phyloP scores from a whole-genome alignment of 2,329 filamentous ascomycete genomes.

The Clonostachys solani region DNA sequence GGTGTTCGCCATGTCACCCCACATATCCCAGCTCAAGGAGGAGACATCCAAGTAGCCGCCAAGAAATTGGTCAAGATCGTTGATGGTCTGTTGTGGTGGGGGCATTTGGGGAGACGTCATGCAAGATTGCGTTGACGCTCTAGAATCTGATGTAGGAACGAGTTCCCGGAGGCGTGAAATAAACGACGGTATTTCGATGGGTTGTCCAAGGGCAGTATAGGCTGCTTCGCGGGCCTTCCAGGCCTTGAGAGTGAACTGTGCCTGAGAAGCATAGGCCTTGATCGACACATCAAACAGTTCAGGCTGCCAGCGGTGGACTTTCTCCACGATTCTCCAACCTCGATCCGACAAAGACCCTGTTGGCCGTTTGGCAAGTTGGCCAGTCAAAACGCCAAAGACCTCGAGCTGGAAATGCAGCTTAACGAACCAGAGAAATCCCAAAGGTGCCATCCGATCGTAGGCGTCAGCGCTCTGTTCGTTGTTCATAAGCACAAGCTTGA shows the following conservation, averaged over 20 bases:
- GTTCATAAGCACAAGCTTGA: conserved; percentile 46
- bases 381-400: conserved; percentile 49
- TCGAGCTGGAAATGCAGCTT: conserved; percentile 51
- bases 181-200: conserved; percentile 36
- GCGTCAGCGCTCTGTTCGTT: conserved; percentile 41
- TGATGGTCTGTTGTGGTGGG: conserved; percentile 14
- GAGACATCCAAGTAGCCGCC: conserved; percentile 37
- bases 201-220: conserved; percentile 26
- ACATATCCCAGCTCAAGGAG: conserved; percentile 41
- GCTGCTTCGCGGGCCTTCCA: conserved; percentile 46
- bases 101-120: conserved; percentile 17
- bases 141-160: conserved; percentile 30
- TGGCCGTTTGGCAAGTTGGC: conserved; percentile 45
- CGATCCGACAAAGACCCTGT: conserved; percentile 46
- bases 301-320: conserved; percentile 41
- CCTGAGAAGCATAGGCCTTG: conserved; percentile 38
- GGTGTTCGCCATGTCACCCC: conserved; percentile 18
- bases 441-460: conserved; percentile 34
- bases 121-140: conserved; percentile 20
- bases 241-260: conserved; percentile 42
- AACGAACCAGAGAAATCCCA: conserved; percentile 52
- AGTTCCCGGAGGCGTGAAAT: conserved; percentile 37
- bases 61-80: conserved; percentile 37
- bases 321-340: conserved; percentile 44
- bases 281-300: conserved; percentile 45